Base-by-base conservation (phyloP, 305 asterid species). In the Fraxinus paxiana region DNA sequence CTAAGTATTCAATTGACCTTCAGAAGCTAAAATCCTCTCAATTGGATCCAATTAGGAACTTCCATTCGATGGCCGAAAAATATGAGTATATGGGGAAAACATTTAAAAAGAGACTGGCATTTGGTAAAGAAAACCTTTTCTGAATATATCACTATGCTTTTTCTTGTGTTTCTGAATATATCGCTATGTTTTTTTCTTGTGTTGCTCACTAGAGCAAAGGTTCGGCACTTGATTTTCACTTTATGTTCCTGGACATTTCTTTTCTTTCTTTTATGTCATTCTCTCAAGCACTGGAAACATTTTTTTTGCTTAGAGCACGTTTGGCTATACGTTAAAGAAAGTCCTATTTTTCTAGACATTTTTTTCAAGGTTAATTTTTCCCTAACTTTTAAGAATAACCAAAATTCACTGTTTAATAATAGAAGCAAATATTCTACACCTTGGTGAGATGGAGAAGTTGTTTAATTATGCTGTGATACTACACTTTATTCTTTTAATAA, bases 41-140 rank as follows among this genome's bases (percentile, higher is more conserved):
- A 83, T 92, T 90, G 73, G 89, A 92, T 81, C 90, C 88, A 22
- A 84, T 96, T 79, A 90, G 85, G 75, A 85, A 88, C 88, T 90
- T 96, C 79, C 88, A 87, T 87, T 96, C 97, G 4, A 87, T 90
- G 92, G 92, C 92, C 82, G 98, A 96, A 78, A 96, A 96, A 88
- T 94, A 94, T 89, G 90, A 89, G 83, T 79, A 84, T 84, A 96
- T 96, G 99, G 87, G 89, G 87, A 86, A 87, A 75, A 94, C 98
- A 61, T 87, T 89, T 79, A 88, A 88, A 88, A 91, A 85, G 88
- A 88, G 97, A 89, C 88, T 96, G 81, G 91, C 93, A 84, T 91
- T 89, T 83, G 99, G 99, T 96, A 89, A 91, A 67, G 73, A 67
- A 63, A 24, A 76, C 76, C 77, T 83, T 78, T 83, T 69, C 84